A percentile compares a stretch with the other conserved stretches of the same genome.
Evolutionary conservation across 108 stramenopile genomes (phyloP).

Genomic region (Fragilaria crotonensis): DNA sequence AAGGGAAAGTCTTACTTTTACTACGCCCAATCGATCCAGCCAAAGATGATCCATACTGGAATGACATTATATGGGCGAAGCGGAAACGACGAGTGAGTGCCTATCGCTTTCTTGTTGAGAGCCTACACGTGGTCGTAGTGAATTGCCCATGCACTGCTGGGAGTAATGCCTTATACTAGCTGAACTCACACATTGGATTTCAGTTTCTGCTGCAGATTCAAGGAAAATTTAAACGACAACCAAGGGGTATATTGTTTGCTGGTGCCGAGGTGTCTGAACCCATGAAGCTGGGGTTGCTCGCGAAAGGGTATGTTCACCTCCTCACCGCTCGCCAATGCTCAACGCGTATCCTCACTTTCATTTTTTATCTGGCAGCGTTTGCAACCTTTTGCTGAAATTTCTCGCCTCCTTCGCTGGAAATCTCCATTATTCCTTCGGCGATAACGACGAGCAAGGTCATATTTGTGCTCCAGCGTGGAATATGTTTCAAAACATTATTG

Average conservation of each 20-base stretch:
- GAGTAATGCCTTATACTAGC: no score
- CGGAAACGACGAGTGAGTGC: constrained; percentile 39
- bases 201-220: constrained; percentile 64
- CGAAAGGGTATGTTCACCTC: constrained; percentile 33
- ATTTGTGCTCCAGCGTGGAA: constrained; percentile 49
- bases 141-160: no score
- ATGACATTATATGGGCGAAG: constrained; percentile 43
- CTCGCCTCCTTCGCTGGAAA: constrained; percentile 17
- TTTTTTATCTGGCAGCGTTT: no score
- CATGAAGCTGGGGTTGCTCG: constrained; percentile 72
- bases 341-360: no score
- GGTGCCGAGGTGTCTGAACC: constrained; percentile 62
- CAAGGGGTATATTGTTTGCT: constrained; percentile 54
- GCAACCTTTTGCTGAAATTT: constrained; percentile 36
- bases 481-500: constrained; percentile 55
- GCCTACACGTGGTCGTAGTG: no score
- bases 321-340: no score
- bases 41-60: constrained; percentile 45
- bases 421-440: constrained; percentile 74
- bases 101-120: no score
- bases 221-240: constrained; percentile 67
- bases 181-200: not conserved
- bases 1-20: constrained; percentile 39
- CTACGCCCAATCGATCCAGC: constrained; percentile 30
- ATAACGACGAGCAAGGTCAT: constrained; percentile 56